phyloP scores from a whole-genome alignment of 164 flowering plant species.

The Buxus sempervirens region DNA sequence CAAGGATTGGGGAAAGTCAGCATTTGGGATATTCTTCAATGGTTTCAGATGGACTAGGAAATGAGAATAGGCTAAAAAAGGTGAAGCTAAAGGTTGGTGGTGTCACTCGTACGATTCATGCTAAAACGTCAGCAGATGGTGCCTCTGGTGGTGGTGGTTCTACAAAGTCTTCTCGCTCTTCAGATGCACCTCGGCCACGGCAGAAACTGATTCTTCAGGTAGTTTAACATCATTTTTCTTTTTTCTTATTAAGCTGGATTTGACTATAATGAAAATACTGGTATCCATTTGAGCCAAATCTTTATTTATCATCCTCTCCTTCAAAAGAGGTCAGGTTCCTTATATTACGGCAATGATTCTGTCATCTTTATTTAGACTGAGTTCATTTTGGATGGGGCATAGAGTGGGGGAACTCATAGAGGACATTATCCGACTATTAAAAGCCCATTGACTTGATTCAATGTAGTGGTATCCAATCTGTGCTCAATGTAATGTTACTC shows the following conservation, averaged over 20 bases:
- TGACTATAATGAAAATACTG: no score
- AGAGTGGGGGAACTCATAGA: not conserved
- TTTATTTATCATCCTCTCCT: not conserved
- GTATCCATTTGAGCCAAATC: not conserved
- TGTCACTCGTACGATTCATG: constrained; percentile 48
- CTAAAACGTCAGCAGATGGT: constrained; percentile 38
- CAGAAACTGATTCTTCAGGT: constrained; percentile 34
- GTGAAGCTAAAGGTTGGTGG: constrained; percentile 76
- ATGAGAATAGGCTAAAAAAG: constrained; percentile 53
- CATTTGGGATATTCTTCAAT: constrained; percentile 17
- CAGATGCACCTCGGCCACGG: constrained; percentile 18
- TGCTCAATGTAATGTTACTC: not conserved
- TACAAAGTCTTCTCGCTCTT: constrained; percentile 23
- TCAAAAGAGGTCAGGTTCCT: not conserved
- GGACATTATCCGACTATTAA: not conserved
- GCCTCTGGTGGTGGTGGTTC: constrained; percentile 23
- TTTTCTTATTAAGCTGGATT: not conserved
- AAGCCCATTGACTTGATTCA: not conserved
- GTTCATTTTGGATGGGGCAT: not conserved
- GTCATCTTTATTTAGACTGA: not conserved
- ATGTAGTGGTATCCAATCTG: not conserved
- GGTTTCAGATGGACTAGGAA: constrained; percentile 32
- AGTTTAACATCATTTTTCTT: not conserved
- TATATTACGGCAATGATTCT: no score
- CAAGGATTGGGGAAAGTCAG: constrained; percentile 27